Evolutionary conservation across 2,329 filamentous ascomycete species (phyloP).

Genomic region (Ilyonectria mors-panacis): DNA sequence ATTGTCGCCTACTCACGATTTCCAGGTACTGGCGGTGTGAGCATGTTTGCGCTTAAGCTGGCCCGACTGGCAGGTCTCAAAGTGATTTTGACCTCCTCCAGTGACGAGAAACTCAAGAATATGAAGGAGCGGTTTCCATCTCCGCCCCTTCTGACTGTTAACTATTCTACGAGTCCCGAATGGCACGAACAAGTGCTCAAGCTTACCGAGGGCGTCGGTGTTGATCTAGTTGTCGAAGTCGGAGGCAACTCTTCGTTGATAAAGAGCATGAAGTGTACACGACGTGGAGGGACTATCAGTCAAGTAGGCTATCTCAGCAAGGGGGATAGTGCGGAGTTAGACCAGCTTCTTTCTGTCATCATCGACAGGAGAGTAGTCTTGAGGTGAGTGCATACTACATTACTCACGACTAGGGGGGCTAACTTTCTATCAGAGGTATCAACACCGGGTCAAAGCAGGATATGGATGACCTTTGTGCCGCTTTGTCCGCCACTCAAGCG

Average conservation of each 20-base stretch:
- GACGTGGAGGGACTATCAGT: slow-evolving; percentile 59
- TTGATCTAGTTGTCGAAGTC: slow-evolving; percentile 65
- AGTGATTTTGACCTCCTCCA: slow-evolving; percentile 67
- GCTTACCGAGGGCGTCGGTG: slow-evolving; percentile 60
- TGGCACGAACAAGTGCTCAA: slow-evolving; percentile 63
- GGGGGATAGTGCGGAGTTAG: slow-evolving; percentile 47
- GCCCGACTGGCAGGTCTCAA: slow-evolving; percentile 66
- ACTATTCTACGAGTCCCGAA: slow-evolving; percentile 62
- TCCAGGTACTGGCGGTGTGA: slow-evolving; percentile 59
- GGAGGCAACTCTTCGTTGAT: slow-evolving; percentile 57
- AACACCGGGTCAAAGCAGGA: slow-evolving; percentile 58
- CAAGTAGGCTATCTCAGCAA: slow-evolving; percentile 60
- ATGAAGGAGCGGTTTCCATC: slow-evolving; percentile 57
- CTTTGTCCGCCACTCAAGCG: slow-evolving; percentile 52
- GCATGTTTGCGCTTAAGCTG: slow-evolving; percentile 56
- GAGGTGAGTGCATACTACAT: slow-evolving; percentile 32
- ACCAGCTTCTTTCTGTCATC: slow-evolving; percentile 53
- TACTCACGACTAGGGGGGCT: background rate
- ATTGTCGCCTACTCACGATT: background rate
- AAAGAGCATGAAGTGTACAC: slow-evolving; percentile 56
- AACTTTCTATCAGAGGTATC: slow-evolving; percentile 50
- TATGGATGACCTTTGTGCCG: slow-evolving; percentile 56
- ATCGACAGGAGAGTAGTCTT: slow-evolving; percentile 56
- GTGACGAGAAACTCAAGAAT: slow-evolving; percentile 62
- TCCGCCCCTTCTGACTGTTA: slow-evolving; percentile 63